Evolutionary conservation across 345 rosid species (phyloP), one percentile per base, ranked within the genome.

Genomic region (Eucalyptus marginata): DNA sequence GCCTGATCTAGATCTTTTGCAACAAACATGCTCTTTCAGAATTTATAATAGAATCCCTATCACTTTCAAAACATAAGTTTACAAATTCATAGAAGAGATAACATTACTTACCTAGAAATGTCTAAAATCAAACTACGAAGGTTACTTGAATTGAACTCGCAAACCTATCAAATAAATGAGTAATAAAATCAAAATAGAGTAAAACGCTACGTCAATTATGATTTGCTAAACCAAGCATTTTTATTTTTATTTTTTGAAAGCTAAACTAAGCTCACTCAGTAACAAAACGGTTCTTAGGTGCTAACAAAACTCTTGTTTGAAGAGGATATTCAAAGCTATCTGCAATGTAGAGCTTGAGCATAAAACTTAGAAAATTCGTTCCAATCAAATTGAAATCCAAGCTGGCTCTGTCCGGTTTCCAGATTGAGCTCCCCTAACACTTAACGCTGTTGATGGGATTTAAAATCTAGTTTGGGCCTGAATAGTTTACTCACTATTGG

Each of bases 221-320:
- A 56, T 24, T 56, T 0, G 6, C 62, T 9, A 56, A 56, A 56
- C 3, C 13, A 4, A 24, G 13, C 62, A 0, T 18, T 52, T 18
- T 56, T 50, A 0, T 7, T 1, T 8, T 3, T 8, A 0, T 20
- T 54, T 54, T 22, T 8, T 4, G 2, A 56, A 22, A 4, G 62
- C 62, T 4, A 56, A 56, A 22, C 12, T 24, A 56, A 56, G 62
- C 62, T 22, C 0, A 10, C 62, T 56, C 6, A 2, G 62, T 1
- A 56, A 56, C 27, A 56, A 56, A 56, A 56, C 62, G 29, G 29
- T 10, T 0, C 13, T 56, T 56, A 56, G 62, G 13, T 56, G 62
- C 62, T 24, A 22, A 56, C 12, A 24, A 56, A 56, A 22, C 12
- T 56, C 29, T 56, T 56, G 62, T 24, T 56, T 56, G 62, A 56